Conservation (phyloP, 176 grass and related monocot genomes). For the Musa acuminata region DNA sequence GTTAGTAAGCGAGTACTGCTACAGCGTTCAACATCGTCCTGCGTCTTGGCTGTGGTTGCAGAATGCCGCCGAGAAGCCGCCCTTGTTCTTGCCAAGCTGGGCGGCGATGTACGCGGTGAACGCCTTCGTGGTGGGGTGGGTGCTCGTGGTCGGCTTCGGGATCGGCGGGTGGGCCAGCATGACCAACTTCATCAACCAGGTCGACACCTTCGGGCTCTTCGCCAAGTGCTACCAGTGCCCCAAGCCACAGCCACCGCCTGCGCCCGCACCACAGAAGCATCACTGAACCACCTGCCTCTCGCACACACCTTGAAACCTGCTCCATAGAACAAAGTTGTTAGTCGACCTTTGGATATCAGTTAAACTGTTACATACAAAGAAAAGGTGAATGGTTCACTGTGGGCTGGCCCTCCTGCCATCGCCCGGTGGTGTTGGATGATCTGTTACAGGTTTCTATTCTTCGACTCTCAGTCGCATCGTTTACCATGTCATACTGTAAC, state of each 20-base stretch:
- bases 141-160: slow-evolving; percentile 74
- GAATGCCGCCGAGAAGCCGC: slow-evolving; percentile 76
- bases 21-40: background rate
- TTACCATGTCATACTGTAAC: too few relatives aligned
- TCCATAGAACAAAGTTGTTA: background rate
- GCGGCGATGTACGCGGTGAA: slow-evolving; percentile 68
- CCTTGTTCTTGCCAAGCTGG: slow-evolving; percentile 68
- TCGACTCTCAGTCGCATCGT: too few relatives aligned
- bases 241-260: slow-evolving; percentile 24
- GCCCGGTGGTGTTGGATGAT: too few relatives aligned
- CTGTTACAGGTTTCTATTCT: too few relatives aligned
- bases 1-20: background rate
- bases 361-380: too few relatives aligned
- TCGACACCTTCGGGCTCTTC: slow-evolving; percentile 82
- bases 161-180: slow-evolving; percentile 82
- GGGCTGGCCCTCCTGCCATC: too few relatives aligned
- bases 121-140: slow-evolving; percentile 72
- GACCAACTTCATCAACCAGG: slow-evolving; percentile 64
- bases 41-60: slow-evolving; percentile 16
- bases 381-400: too few relatives aligned
- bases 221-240: slow-evolving; percentile 91
- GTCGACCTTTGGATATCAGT: too few relatives aligned
- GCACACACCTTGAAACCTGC: background rate
- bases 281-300: slow-evolving; percentile 14
- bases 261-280: slow-evolving; percentile 25